A percentile compares a stretch with the other conserved stretches of the same genome.
Conservation (phyloP, 768 basidiomycete genomes). For the Mycena polygramma region DNA sequence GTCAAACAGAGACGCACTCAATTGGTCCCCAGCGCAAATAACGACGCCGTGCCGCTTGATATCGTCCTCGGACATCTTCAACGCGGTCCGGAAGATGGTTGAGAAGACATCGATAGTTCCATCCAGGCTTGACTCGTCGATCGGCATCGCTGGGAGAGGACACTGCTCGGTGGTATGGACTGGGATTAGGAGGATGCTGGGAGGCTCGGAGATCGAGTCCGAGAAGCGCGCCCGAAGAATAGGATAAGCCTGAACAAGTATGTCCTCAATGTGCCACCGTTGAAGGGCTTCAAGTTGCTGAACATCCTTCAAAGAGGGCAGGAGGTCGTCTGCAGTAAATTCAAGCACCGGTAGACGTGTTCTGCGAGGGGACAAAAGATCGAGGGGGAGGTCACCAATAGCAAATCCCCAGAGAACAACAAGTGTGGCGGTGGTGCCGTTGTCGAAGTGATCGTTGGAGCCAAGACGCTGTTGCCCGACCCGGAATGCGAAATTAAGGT, state of each 20-base stretch:
- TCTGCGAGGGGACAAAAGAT: background rate
- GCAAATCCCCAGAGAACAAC: background rate
- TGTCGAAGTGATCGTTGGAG: background rate
- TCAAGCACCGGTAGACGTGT: slow-evolving; percentile 12
- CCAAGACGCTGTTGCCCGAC: background rate
- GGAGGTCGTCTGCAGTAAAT: slow-evolving; percentile 3
- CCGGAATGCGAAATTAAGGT: background rate
- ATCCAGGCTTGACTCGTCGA: slow-evolving; percentile 35
- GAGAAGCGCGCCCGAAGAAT: slow-evolving; percentile 4
- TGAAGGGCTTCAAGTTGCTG: background rate
- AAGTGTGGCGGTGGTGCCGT: slow-evolving; percentile 2
- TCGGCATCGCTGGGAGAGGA: slow-evolving; percentile 33
- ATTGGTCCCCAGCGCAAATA: background rate
- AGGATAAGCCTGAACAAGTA: slow-evolving; percentile 9
- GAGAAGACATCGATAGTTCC: slow-evolving; percentile 29
- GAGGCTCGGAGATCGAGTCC: background rate
- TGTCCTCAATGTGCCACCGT: slow-evolving; percentile 10
- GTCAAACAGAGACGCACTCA: background rate
- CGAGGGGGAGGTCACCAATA: background rate
- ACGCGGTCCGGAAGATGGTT: background rate
- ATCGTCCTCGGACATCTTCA: background rate
- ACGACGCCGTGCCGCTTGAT: background rate
- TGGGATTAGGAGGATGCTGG: slow-evolving; percentile 21
- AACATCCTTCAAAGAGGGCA: background rate
- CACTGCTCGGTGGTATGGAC: slow-evolving; percentile 37